Conservation (phyloP, 2,329 filamentous ascomycete species). For the Didymosphaeria variabile region DNA sequence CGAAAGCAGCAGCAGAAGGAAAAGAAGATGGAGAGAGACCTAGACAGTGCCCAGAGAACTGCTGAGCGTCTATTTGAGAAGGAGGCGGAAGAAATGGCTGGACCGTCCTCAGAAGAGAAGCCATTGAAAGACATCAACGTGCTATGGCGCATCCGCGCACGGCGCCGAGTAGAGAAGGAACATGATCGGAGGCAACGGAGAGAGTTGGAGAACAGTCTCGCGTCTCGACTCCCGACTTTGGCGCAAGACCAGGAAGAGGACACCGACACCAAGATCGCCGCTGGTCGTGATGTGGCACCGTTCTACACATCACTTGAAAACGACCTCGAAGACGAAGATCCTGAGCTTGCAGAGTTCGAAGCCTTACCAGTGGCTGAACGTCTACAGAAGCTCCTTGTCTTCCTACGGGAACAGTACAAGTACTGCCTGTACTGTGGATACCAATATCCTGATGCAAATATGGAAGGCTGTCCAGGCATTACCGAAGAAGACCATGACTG, state of each 20-base stretch:
- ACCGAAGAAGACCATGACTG: conserved; percentile 83
- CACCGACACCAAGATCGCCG: conserved; percentile 73
- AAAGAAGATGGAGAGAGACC: conserved; percentile 67
- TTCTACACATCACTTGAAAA: conserved; percentile 66
- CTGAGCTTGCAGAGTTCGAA: conserved; percentile 82
- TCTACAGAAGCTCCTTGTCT: conserved; percentile 70
- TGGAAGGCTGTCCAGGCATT: conserved; percentile 90
- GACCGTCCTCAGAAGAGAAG: conserved; percentile 47
- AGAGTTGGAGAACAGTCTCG: conserved; percentile 40
- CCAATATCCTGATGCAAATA: conserved; percentile 73
- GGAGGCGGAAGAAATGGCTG: conserved; percentile 34
- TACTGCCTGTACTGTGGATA: conserved; percentile 99
- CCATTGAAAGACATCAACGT: conserved; percentile 76
- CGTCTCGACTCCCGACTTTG: conserved; percentile 66
- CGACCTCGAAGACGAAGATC: conserved; percentile 79
- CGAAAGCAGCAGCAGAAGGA: conserved; percentile 46
- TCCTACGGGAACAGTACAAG: conserved; percentile 73
- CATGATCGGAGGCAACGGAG: conserved; percentile 59
- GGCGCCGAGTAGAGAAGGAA: conserved; percentile 74
- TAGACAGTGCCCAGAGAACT: conserved; percentile 82
- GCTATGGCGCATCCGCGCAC: conserved; percentile 79
- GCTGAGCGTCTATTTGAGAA: conserved; percentile 74
- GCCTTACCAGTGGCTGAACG: conserved; percentile 72
- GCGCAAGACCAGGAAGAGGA: conserved; percentile 73
- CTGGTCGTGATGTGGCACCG: conserved; percentile 65